These are phyloP conservation scores for Venturia nashicola DNA, from an alignment of 2,329 filamentous ascomycete genomes.

Conservation along the genomic window DNA sequence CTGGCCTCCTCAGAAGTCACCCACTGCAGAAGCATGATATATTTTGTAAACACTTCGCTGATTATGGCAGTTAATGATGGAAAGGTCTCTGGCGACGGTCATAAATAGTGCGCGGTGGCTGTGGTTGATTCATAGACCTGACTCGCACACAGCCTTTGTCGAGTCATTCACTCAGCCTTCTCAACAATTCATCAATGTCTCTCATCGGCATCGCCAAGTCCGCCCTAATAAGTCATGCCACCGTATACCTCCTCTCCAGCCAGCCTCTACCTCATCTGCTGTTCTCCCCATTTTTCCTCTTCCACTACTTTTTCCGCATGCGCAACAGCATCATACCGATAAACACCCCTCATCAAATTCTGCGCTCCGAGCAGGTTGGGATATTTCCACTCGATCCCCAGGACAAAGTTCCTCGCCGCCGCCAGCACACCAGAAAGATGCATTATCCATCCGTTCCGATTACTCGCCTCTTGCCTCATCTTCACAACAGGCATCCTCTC, in stretches of 20 bases:
- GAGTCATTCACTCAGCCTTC: not conserved
- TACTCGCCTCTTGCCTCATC: constrained; percentile 30
- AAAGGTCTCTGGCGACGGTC: not conserved
- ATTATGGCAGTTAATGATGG: not conserved
- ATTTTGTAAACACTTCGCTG: too few relatives aligned
- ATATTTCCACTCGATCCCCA: constrained; percentile 25
- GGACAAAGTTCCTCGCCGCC: constrained; percentile 24
- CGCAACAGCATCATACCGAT: constrained; percentile 24
- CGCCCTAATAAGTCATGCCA: not conserved
- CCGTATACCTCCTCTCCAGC: not conserved
- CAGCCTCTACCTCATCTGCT: not conserved
- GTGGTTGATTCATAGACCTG: not conserved
- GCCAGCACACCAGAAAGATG: constrained; percentile 23
- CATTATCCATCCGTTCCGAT: constrained; percentile 26
- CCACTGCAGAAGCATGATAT: not conserved
- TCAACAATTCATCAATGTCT: not conserved
- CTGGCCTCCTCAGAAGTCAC: not conserved
- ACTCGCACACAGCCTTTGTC: not conserved
- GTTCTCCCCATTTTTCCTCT: not conserved
- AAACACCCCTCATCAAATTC: constrained; percentile 24
- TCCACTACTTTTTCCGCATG: not conserved
- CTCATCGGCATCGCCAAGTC: not conserved
- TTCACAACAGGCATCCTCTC: constrained; percentile 31
- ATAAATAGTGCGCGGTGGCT: not conserved
- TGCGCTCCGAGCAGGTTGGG: constrained; percentile 29